Base-by-base conservation (phyloP, 2,329 filamentous ascomycete species). In the Drechslerella dactyloides region DNA sequence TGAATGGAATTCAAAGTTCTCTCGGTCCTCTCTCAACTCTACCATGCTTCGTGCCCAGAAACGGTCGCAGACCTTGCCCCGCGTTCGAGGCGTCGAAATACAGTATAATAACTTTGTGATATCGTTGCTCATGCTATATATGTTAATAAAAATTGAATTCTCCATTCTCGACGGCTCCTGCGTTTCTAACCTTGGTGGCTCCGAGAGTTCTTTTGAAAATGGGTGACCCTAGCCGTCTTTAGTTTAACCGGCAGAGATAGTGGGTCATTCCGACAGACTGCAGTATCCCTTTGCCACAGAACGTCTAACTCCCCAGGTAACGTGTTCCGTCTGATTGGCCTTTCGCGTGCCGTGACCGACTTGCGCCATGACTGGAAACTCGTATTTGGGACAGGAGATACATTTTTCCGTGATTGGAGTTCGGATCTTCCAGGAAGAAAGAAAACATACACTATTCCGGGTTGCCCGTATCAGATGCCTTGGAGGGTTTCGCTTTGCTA, bases 381-480 rank as follows among this genome's bases (percentile, higher is more conserved):
- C 65, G 65, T 69, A 69, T 69, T 69, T 13, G 48, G 23, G 55
- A 55, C 55, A 55, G 64, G 64, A 69, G 64, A 52, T 62, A 62
- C 63, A 55, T 70, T 70, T 70, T 70, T 70, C 66, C 66, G 66
- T 56, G 50, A 24, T 48, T 70, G 50, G 35, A 33, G 4, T 33
- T 33, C 27, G 27, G 27, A 33, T 37, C 48, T 48, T 1, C 37
- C 13, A 55, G 7, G 30, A 30, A 35, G 24, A n/a, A 51, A 52
- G 35, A 33, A 21, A 66, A 19, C n/a, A 61, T 27, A 58, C 65
- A 63, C 65, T 63, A 58, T 48, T 58, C n/a, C 44, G 37, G 37
- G 11, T 42, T 42, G 37, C 37, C 37, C 13, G 13, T 4, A n/a
- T n/a, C n/a, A 13, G 13, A 6, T 42, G 37, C 13, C 37, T 42